Conservation (phyloP, 2,329 filamentous ascomycete genomes). For the Fusarium dimerum region DNA sequence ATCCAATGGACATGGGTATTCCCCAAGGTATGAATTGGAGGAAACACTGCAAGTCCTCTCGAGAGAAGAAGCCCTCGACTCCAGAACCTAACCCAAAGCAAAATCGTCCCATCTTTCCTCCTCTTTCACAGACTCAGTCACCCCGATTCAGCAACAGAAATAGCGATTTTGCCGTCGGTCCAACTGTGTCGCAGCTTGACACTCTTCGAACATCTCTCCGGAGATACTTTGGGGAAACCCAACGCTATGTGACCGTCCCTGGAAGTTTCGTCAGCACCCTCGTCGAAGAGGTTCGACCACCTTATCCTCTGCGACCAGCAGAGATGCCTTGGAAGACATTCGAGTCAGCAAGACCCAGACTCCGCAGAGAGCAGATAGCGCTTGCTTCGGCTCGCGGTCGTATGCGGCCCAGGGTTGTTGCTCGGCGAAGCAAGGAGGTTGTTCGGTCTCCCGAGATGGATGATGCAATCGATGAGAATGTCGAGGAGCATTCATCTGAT, state of each 20-base stretch:
- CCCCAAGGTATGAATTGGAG: background rate
- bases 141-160: background rate
- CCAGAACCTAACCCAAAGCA: no score
- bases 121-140: background rate
- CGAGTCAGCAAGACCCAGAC: background rate
- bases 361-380: background rate
- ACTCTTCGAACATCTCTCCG: background rate
- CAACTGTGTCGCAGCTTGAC: background rate
- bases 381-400: background rate
- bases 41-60: background rate
- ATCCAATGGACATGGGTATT: background rate
- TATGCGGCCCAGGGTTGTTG: background rate
- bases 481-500: background rate
- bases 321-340: background rate
- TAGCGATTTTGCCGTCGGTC: no score
- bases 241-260: background rate
- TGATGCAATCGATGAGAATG: background rate
- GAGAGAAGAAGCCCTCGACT: background rate
- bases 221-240: background rate
- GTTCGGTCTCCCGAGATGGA: background rate
- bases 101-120: background rate
- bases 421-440: background rate
- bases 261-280: slow-evolving; percentile 3
- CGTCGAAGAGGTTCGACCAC: slow-evolving; percentile 5
- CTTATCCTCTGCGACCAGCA: background rate